A percentile compares a stretch with the other conserved stretches of the same genome.
phyloP scores from a whole-genome alignment of 169 alveolate species.

The Plasmodium blacklocki region DNA sequence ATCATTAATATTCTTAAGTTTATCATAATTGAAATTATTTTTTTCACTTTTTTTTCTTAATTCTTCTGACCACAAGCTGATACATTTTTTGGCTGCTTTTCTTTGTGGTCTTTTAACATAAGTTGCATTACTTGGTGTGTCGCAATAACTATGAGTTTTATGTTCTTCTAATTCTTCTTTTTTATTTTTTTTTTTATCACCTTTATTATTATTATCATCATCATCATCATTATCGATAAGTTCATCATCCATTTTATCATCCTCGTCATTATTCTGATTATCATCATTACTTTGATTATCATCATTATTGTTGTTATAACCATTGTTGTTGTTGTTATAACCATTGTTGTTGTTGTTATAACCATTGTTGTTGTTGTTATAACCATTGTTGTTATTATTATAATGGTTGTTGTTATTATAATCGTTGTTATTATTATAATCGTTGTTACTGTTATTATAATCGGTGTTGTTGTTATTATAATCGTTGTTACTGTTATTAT shows the following conservation, averaged over 20 bases:
- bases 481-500: background rate
- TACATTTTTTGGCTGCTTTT: conserved; percentile 71
- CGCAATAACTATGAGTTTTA: background rate
- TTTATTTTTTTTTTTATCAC: conserved; percentile 1
- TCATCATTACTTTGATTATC: background rate
- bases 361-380: background rate
- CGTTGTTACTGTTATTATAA: background rate
- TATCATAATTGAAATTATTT: background rate
- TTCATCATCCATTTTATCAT: conserved; percentile 7
- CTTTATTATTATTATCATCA: background rate
- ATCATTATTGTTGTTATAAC: background rate
- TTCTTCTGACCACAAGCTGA: conserved; percentile 62
- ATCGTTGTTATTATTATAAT: background rate
- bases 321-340: background rate
- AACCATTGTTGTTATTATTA: background rate
- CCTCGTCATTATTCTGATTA: background rate
- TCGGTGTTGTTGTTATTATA: background rate
- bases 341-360: background rate
- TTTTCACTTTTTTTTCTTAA: conserved; percentile 37
- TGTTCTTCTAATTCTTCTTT: background rate
- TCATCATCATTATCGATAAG: conserved; percentile 5
- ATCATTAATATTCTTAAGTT: conserved; percentile 12
- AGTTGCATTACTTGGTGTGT: background rate
- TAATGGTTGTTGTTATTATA: background rate
- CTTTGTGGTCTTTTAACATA: conserved; percentile 48